phyloP scores from a whole-genome alignment of 108 stramenopile genomes.

The Mediolabrus comicus region DNA sequence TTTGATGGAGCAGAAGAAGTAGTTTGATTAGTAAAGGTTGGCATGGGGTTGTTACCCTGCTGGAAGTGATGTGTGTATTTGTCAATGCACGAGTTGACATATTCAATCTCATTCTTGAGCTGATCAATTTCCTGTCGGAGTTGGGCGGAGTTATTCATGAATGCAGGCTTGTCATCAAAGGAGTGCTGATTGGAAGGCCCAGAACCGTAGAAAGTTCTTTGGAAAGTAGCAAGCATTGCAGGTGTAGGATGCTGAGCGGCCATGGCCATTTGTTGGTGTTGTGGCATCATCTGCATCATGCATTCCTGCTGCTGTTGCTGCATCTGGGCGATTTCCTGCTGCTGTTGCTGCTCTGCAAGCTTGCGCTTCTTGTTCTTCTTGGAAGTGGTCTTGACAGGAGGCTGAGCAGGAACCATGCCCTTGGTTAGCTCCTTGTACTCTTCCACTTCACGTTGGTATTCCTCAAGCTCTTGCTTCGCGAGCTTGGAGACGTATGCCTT shows the following conservation, averaged over 20 bases:
- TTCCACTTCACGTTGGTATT: conserved; percentile 38
- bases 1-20: not conserved
- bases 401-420: not conserved
- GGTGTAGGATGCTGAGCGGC: not conserved
- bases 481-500: conserved; percentile 30
- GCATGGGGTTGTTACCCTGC: not conserved
- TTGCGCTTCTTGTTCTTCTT: conserved; percentile 12
- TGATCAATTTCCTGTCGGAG: not conserved
- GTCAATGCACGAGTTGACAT: conserved; percentile 26
- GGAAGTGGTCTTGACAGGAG: not conserved
- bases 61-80: conserved; percentile 5
- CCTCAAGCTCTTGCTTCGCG: conserved; percentile 31
- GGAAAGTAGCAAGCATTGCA: not conserved
- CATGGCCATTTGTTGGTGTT: not conserved
- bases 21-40: not conserved
- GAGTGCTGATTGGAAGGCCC: not conserved
- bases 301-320: not conserved
- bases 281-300: not conserved
- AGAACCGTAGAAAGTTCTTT: not conserved
- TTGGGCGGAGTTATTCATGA: not conserved
- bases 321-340: not conserved
- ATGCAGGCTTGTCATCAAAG: not conserved
- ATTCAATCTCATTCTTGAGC: conserved; percentile 26
- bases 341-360: not conserved
- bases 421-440: conserved; percentile 36